phyloP scores from a whole-genome alignment of 306 rosid species.

The Lathyrus aphaca region DNA sequence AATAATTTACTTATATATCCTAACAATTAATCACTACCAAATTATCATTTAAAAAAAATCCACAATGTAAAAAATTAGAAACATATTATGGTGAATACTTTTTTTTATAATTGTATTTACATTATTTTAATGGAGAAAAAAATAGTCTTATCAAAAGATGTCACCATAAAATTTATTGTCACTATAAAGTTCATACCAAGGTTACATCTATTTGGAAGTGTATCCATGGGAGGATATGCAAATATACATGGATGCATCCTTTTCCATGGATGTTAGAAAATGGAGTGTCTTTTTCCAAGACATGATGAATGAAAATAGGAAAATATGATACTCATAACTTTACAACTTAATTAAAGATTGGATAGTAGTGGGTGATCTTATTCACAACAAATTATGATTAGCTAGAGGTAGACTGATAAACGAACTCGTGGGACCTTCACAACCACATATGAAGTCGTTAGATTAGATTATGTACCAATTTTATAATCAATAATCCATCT shows the following conservation, averaged over 20 bases:
- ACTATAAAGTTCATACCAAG: slow-evolving; percentile 35
- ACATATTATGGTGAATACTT: too few relatives aligned
- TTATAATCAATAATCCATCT: too few relatives aligned
- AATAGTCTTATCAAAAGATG: slow-evolving; percentile 5
- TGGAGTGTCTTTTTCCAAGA: slow-evolving; percentile 36
- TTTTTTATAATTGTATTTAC: too few relatives aligned
- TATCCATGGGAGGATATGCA: slow-evolving; percentile 10
- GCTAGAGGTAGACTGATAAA: slow-evolving; percentile 41
- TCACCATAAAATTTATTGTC: slow-evolving; percentile 27
- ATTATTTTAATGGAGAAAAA: too few relatives aligned
- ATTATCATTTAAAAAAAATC: too few relatives aligned
- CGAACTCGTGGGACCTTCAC: slow-evolving; percentile 50
- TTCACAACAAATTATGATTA: slow-evolving; percentile 38
- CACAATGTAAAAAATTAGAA: too few relatives aligned
- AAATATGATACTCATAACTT: slow-evolving; percentile 5
- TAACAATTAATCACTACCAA: too few relatives aligned
- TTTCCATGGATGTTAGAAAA: slow-evolving; percentile 24
- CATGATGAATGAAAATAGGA: slow-evolving; percentile 8
- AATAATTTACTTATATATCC: too few relatives aligned
- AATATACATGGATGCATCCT: slow-evolving; percentile 15
- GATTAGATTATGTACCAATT: slow-evolving; percentile 2
- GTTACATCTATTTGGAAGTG: slow-evolving; percentile 31
- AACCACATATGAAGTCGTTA: slow-evolving; percentile 8
- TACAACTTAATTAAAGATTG: slow-evolving; percentile 18
- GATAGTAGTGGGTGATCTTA: slow-evolving; percentile 19